phyloP scores from a whole-genome alignment of 208 protist genomes.

The Crithidia brevicula region DNA sequence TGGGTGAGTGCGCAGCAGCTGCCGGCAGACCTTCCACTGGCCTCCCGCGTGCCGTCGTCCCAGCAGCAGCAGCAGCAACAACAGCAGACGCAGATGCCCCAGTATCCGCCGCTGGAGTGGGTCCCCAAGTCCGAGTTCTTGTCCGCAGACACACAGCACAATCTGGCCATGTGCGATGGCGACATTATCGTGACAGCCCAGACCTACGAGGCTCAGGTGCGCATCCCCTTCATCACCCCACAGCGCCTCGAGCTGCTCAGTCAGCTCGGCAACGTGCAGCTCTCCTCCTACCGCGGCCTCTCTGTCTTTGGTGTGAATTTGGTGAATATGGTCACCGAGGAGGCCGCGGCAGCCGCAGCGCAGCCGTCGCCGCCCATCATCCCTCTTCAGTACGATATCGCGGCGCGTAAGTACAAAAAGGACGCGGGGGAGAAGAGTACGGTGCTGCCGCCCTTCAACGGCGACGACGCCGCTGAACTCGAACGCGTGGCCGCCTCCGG shows the following conservation, averaged over 20 bases:
- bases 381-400: slow-evolving; percentile 53
- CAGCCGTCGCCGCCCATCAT: slow-evolving; percentile 48
- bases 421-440: slow-evolving; percentile 35
- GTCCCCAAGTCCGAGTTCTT: slow-evolving; percentile 29
- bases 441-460: slow-evolving; percentile 15
- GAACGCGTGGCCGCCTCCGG: neutral
- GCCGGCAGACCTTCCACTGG: neutral
- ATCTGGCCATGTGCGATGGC: slow-evolving; percentile 38
- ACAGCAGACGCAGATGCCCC: too few species aligned
- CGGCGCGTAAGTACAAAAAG: slow-evolving; percentile 42
- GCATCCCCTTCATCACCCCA: slow-evolving; percentile 71
- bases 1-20: slow-evolving; percentile 8
- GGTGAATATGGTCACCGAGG: slow-evolving; percentile 66
- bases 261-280: slow-evolving; percentile 47
- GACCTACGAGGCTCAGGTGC: slow-evolving; percentile 39
- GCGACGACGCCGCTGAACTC: slow-evolving; percentile 2
- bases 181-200: slow-evolving; percentile 24
- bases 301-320: slow-evolving; percentile 61
- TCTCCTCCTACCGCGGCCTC: slow-evolving; percentile 57
- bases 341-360: slow-evolving; percentile 36
- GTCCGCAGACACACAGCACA: slow-evolving; percentile 26
- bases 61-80: neutral
- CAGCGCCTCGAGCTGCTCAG: slow-evolving; percentile 63
- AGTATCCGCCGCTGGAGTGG: slow-evolving; percentile 4
- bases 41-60: too few species aligned